Conservation (phyloP, 1,284 basidiomycete genomes). For the Peniophora sp. region DNA sequence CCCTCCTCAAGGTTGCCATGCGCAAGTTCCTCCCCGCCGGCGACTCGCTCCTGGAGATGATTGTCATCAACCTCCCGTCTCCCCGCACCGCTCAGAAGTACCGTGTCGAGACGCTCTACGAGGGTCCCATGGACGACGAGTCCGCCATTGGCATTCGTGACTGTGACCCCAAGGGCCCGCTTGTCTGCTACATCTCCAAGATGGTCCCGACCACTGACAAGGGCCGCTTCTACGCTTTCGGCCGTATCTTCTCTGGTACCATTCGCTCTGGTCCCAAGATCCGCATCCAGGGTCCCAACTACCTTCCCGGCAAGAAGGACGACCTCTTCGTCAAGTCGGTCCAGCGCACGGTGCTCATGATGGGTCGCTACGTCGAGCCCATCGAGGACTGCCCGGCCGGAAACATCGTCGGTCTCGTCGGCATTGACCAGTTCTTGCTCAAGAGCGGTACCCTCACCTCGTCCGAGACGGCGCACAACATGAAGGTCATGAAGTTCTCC, state of each 20-base stretch:
- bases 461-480: slow-evolving; percentile 99
- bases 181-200: slow-evolving; percentile 99
- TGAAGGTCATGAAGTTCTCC: slow-evolving; percentile 99
- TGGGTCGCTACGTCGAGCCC: slow-evolving; percentile 98
- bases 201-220: slow-evolving; percentile 99
- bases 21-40: slow-evolving; percentile 99
- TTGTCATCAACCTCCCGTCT: slow-evolving; percentile 98
- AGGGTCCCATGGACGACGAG: slow-evolving; percentile 99
- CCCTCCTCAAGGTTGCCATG: slow-evolving; percentile 97
- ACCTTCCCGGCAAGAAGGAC: slow-evolving; percentile 97
- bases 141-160: slow-evolving; percentile 98
- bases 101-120: slow-evolving; percentile 99
- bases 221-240: slow-evolving; percentile 99
- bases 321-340: slow-evolving; percentile 98
- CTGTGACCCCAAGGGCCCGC: slow-evolving; percentile 94
- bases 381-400: slow-evolving; percentile 99
- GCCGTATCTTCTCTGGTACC: slow-evolving; percentile 99
- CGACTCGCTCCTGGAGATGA: slow-evolving; percentile 99
- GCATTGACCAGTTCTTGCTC: slow-evolving; percentile 99
- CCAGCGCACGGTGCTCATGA: slow-evolving; percentile 99
- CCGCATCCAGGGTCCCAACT: slow-evolving; percentile 99
- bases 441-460: slow-evolving; percentile 98
- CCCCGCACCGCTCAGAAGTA: slow-evolving; percentile 96
- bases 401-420: slow-evolving; percentile 99
- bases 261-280: slow-evolving; percentile 97